A percentile compares a stretch with the other conserved stretches of the same genome.
These are phyloP conservation scores for Scutellaria baicalensis DNA, from an alignment of 257 asterid species.

Conservation along the genomic window DNA sequence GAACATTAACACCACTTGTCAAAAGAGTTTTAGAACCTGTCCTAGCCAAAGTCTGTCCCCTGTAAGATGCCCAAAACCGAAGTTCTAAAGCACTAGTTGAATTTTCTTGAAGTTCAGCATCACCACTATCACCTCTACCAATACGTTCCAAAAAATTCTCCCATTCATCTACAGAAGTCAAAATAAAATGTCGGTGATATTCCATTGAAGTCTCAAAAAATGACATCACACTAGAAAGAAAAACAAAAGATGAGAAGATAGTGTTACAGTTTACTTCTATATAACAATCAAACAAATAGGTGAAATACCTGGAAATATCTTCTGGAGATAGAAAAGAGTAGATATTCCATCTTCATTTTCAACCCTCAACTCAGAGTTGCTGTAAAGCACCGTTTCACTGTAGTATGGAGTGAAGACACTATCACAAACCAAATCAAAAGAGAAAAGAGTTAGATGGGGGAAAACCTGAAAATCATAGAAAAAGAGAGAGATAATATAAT, in stretches of 20 bases:
- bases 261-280: neutral
- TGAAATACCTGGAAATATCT: slow-evolving; percentile 82
- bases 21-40: slow-evolving; percentile 50
- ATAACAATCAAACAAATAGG: neutral
- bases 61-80: slow-evolving; percentile 97
- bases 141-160: slow-evolving; percentile 92
- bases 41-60: slow-evolving; percentile 97
- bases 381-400: slow-evolving; percentile 96
- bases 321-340: slow-evolving; percentile 87
- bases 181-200: neutral
- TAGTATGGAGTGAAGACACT: slow-evolving; percentile 99
- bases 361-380: slow-evolving; percentile 77
- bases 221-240: neutral
- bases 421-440: slow-evolving; percentile 20
- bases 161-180: slow-evolving; percentile 71
- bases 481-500: neutral
- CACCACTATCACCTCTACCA: slow-evolving; percentile 57
- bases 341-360: slow-evolving; percentile 99
- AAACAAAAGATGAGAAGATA: neutral
- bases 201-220: neutral
- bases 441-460: slow-evolving; percentile 15
- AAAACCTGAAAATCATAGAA: slow-evolving; percentile 7
- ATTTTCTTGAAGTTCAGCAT: slow-evolving; percentile 77
- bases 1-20: neutral
- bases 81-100: slow-evolving; percentile 76